Percentiles rank a stretch among this genome's conserved stretches.
phyloP scores from a whole-genome alignment of 1,284 basidiomycete species.

The Amylostereum areolatum region DNA sequence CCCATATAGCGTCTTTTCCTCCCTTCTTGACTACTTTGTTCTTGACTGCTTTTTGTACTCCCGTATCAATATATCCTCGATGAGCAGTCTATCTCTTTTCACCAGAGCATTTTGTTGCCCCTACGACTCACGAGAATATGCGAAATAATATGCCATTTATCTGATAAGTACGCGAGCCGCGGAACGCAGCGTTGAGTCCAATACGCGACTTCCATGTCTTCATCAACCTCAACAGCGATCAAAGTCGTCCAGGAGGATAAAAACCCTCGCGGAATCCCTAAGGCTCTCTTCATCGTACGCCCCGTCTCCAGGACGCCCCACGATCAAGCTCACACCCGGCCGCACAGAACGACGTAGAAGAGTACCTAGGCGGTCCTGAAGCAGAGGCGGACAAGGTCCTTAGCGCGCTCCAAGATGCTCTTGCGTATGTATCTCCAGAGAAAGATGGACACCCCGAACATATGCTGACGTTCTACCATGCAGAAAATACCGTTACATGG shows the following conservation, averaged over 20 bases:
- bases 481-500: conserved; percentile 99
- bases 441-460: conserved; percentile 2
- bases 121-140: no score
- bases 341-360: conserved; percentile 72
- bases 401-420: conserved; percentile 85
- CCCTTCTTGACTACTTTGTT: no score
- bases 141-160: no score
- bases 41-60: no score
- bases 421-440: conserved; percentile 66
- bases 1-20: no score
- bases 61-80: no score
- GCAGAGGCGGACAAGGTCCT: conserved; percentile 77
- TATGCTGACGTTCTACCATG: conserved; percentile 16
- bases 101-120: no score
- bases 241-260: conserved; percentile 37
- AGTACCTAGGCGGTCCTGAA: conserved; percentile 79
- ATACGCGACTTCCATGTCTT: no score
- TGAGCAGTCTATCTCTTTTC: no score
- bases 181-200: no score
- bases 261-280: conserved; percentile 90
- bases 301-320: not conserved
- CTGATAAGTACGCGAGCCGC: no score
- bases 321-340: conserved; percentile 5
- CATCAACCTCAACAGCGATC: conserved; percentile 32
- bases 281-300: conserved; percentile 91